phyloP scores from a whole-genome alignment of 768 basidiomycete species.

The Trametes sanguinea region DNA sequence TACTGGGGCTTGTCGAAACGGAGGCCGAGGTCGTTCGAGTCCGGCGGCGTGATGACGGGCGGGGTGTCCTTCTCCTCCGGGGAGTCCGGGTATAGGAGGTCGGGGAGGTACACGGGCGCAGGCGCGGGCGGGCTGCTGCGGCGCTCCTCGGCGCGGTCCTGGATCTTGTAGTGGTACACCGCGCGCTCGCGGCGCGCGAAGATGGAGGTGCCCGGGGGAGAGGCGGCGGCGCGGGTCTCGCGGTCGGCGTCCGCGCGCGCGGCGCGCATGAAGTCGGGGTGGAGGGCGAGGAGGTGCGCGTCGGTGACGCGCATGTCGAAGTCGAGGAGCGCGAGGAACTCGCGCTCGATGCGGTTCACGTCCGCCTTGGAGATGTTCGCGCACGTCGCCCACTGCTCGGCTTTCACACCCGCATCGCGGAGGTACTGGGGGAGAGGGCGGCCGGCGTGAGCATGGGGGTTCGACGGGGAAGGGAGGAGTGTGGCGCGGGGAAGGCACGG shows the following conservation, averaged over 20 bases:
- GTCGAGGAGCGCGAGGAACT: slow-evolving; percentile 32
- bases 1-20: not conserved
- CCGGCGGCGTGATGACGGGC: slow-evolving; percentile 5
- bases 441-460: too few species aligned
- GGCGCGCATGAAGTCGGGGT: slow-evolving; percentile 13
- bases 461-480: not conserved
- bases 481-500: not conserved
- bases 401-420: slow-evolving; percentile 67
- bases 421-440: slow-evolving; percentile 51
- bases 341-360: slow-evolving; percentile 32
- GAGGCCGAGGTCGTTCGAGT: not conserved
- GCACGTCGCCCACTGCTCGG: slow-evolving; percentile 43
- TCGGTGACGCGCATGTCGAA: slow-evolving; percentile 30
- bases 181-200: slow-evolving; percentile 6
- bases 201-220: not conserved
- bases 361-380: slow-evolving; percentile 29
- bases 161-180: slow-evolving; percentile 4
- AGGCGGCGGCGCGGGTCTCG: not conserved
- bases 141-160: not conserved
- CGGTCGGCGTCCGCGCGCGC: not conserved
- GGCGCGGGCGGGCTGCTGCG: not conserved
- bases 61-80: slow-evolving; percentile 1
- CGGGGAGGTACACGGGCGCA: slow-evolving; percentile 1
- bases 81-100: slow-evolving; percentile 19
- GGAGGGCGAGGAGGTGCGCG: slow-evolving; percentile 26